phyloP scores from a whole-genome alignment of 2,329 filamentous ascomycete species.

The Neobulgaria alba region DNA sequence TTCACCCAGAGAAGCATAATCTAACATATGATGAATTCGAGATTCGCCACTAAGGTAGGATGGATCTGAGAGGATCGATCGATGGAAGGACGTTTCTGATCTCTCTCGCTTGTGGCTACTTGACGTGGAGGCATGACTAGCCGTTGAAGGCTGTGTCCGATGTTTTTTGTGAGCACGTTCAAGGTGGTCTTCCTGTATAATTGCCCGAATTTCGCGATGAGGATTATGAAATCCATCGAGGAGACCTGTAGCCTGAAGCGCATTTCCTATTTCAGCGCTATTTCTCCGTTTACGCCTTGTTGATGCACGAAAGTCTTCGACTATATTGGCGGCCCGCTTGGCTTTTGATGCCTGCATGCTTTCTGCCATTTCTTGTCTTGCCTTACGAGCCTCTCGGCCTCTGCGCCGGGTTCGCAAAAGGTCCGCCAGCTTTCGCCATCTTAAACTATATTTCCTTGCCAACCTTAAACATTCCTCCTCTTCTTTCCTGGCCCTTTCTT shows the following conservation, averaged over 20 bases:
- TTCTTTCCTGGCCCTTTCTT: conserved; percentile 17
- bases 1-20: conserved; percentile 18
- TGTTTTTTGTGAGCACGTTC: conserved; percentile 13
- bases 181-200: conserved; percentile 10
- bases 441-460: conserved; percentile 23
- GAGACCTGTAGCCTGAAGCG: conserved; percentile 19
- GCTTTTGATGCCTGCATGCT: conserved; percentile 19
- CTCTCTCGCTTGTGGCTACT: conserved; percentile 17
- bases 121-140: conserved; percentile 11
- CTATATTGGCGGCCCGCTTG: conserved; percentile 20
- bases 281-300: conserved; percentile 12
- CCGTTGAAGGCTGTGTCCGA: conserved; percentile 12
- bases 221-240: conserved; percentile 22
- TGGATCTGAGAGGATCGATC: conserved; percentile 26
- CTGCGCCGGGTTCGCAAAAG: conserved; percentile 20
- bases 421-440: conserved; percentile 23
- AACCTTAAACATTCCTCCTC: conserved; percentile 22
- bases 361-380: conserved; percentile 24
- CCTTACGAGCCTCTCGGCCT: conserved; percentile 24
- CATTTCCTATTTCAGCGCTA: conserved; percentile 25
- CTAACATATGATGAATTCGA: conserved; percentile 23
- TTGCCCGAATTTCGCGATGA: conserved; percentile 11
- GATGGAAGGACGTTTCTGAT: conserved; percentile 20
- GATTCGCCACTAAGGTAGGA: conserved; percentile 26
- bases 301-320: conserved; percentile 27